Conservation (phyloP, 768 basidiomycete genomes). For the Amylocystis lapponica region DNA sequence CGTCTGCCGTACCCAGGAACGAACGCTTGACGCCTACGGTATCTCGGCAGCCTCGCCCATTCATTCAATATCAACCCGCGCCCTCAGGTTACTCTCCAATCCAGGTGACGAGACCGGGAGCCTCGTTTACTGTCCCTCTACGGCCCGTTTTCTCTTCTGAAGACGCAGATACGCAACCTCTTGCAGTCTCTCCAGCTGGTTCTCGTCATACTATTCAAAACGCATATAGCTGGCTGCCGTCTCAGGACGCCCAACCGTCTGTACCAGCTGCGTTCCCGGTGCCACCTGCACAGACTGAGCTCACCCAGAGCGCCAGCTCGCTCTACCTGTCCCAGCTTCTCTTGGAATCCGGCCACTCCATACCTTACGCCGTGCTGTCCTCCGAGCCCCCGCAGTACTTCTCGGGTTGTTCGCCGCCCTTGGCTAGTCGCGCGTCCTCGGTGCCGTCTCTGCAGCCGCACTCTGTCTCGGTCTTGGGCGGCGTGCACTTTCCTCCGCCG, state of each 20-base stretch:
- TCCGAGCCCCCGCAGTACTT: background rate
- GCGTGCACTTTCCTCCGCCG: background rate
- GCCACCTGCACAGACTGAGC: background rate
- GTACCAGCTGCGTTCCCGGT: background rate
- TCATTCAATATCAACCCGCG: no score
- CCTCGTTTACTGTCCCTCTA: constrained; percentile 11
- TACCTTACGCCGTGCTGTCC: background rate
- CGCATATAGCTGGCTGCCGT: no score
- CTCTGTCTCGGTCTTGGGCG: constrained; percentile 1
- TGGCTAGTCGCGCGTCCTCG: background rate
- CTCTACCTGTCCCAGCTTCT: constrained; percentile 5
- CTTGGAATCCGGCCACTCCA: background rate
- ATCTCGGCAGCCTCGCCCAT: no score
- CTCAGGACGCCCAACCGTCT: background rate
- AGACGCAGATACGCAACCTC: background rate
- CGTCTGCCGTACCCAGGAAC: no score
- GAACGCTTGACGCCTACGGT: no score
- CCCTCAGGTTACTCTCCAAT: background rate
- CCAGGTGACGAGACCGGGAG: constrained; percentile 4
- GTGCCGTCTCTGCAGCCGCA: constrained; percentile 1
- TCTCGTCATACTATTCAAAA: no score
- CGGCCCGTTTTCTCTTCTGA: background rate
- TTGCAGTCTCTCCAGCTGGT: background rate
- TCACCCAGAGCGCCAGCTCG: background rate
- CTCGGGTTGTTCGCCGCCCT: constrained; percentile 1